Conservation (phyloP, 495 filamentous ascomycete genomes). For the Penicillium cosmopolitanum region DNA sequence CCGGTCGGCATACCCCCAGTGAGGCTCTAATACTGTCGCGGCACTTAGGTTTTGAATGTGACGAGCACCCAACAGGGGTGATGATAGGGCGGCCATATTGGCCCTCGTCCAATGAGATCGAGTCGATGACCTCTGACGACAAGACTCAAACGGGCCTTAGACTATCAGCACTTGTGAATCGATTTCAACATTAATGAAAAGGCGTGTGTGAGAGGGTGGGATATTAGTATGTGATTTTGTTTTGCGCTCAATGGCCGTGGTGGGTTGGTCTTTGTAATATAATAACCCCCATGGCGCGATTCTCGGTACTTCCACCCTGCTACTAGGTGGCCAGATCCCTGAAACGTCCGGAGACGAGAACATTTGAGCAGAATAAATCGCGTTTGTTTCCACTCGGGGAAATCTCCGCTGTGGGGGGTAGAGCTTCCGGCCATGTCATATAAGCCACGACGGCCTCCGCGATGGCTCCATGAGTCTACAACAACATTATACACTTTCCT, state of each 20-base stretch:
- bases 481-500: not conserved
- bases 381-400: not conserved
- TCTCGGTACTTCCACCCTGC: slow-evolving; percentile 1
- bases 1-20: slow-evolving; percentile 66
- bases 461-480: not conserved
- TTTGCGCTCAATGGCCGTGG: not conserved
- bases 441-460: slow-evolving; percentile 11
- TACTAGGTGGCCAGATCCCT: not conserved
- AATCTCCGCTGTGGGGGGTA: slow-evolving; percentile 7
- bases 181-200: not conserved
- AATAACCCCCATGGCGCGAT: slow-evolving; percentile 1
- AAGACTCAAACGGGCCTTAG: not conserved
- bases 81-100: not conserved
- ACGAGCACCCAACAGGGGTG: slow-evolving; percentile 11
- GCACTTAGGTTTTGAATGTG: slow-evolving; percentile 45
- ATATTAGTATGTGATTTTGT: not conserved
- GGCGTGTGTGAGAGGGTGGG: not conserved
- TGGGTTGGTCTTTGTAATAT: not conserved
- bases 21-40: slow-evolving; percentile 46
- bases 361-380: slow-evolving; percentile 25
- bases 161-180: not conserved
- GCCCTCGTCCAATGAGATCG: not conserved
- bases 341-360: slow-evolving; percentile 8
- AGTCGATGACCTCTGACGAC: not conserved
- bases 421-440: slow-evolving; percentile 7